Base-by-base conservation (phyloP, 2,329 filamentous ascomycete species). In the Davidsoniella neocaledoniae region DNA sequence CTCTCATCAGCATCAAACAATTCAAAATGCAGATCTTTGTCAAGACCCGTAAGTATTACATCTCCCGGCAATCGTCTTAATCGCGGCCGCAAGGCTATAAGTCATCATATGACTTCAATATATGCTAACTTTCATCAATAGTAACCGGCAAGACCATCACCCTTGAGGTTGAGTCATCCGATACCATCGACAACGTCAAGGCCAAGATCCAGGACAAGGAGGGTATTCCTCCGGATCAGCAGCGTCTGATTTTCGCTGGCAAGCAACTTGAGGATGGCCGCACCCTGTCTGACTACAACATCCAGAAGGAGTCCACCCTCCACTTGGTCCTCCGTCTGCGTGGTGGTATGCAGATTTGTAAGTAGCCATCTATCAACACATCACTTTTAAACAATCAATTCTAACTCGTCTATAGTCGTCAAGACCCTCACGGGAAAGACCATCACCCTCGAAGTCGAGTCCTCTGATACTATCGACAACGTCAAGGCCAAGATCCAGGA, bases 121-220 rank as follows among this genome's bases (percentile, higher is more conserved):
- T 21, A 73, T 61, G 72, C 66, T 71, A 53, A 37, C 58, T 61
- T 2, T 4, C 5, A 16, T 23, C 41, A 46, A 16, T 52, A 68
- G 66, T 94, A 61, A 94, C 88, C 68, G 87, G 87, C 62, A 66
- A 67, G 64, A 96, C 91, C 68, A 96, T 96, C 83, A 96, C 91
- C 83, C 88, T 98, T 64, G 91, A 98, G 87, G 91, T 96, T 74
- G 91, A 96, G 83, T 94, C 87, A 64, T 90, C 83, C 66, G 91
- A 98, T 74, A 96, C 90, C 67, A 96, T 98, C 73, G 91, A 96
- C 81, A 96, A 96, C 83, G 91, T 98, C 76, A 96, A 96, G 83
- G 86, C 85, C 76, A 96, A 98, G 81, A 79, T 79, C 62, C 74
- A 81, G 86, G 91, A 96, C 81, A 98, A 96, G 85, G 91, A 98